Percentiles rank a stretch among this genome's conserved stretches.
phyloP scores from a whole-genome alignment of 805 yeast genomes.

The Cyberlindnera galapagoensis region DNA sequence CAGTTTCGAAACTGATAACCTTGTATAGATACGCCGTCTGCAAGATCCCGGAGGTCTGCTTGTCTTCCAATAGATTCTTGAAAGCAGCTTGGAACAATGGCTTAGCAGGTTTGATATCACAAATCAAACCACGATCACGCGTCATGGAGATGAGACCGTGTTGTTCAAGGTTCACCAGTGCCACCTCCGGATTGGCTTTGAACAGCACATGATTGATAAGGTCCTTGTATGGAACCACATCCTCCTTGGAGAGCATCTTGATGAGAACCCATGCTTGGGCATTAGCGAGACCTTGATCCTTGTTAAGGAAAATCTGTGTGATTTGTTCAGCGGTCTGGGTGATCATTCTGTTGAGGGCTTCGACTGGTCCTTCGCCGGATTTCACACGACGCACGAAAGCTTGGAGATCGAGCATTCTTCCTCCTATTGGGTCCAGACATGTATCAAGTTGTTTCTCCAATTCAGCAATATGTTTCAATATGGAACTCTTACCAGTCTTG shows the following conservation, averaged over 20 bases:
- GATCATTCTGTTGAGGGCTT: constrained; percentile 74
- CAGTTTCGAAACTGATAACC: constrained; percentile 52
- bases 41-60: constrained; percentile 47
- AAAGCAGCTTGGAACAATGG: constrained; percentile 85
- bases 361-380: constrained; percentile 77
- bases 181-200: constrained; percentile 46
- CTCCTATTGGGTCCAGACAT: constrained; percentile 76
- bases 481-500: constrained; percentile 12
- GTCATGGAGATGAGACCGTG: constrained; percentile 66
- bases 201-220: constrained; percentile 54
- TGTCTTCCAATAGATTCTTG: constrained; percentile 51
- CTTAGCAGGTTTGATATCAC: constrained; percentile 66
- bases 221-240: constrained; percentile 42
- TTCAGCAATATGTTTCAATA: constrained; percentile 9
- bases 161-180: constrained; percentile 68
- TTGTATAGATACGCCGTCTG: constrained; percentile 56
- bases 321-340: constrained; percentile 83
- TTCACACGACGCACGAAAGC: constrained; percentile 81
- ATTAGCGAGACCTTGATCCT: constrained; percentile 49
- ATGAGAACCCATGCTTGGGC: constrained; percentile 89
- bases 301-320: constrained; percentile 65
- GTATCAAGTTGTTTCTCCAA: constrained; percentile 38
- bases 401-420: constrained; percentile 90
- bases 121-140: constrained; percentile 72
- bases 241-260: constrained; percentile 48